phyloP scores from a whole-genome alignment of 495 filamentous ascomycete genomes.

The Rhypophila decipiens region DNA sequence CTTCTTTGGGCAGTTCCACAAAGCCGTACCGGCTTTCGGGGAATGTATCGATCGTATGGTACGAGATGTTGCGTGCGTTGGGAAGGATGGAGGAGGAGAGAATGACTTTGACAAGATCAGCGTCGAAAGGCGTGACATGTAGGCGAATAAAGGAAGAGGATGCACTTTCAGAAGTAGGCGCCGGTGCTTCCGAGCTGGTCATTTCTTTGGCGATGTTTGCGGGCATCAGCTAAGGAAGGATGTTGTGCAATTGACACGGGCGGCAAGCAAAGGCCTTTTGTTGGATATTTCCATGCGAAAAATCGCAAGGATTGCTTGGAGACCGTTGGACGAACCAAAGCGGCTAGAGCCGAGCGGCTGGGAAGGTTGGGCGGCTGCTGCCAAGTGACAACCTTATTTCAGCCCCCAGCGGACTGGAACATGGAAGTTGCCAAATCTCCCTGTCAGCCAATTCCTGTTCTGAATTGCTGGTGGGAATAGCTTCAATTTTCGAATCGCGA shows the following conservation, averaged over 20 bases:
- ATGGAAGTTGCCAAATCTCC: no score
- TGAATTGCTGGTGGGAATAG: no score
- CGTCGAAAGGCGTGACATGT: constrained; percentile 78
- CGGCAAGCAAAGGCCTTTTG: neutral
- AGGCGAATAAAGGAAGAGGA: constrained; percentile 44
- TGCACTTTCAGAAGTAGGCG: constrained; percentile 3
- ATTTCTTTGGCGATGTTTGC: no score
- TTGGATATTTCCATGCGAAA: no score
- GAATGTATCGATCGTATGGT: constrained; percentile 74
- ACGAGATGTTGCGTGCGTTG: constrained; percentile 70
- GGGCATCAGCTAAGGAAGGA: neutral
- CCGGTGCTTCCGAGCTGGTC: constrained; percentile 9
- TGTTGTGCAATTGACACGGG: neutral
- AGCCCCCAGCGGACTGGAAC: no score
- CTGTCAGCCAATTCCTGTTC: no score
- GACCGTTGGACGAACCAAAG: no score
- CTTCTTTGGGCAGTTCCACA: constrained; percentile 69
- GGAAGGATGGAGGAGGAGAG: constrained; percentile 61
- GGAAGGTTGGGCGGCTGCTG: no score
- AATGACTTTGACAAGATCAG: constrained; percentile 60
- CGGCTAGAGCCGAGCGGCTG: no score
- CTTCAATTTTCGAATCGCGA: no score
- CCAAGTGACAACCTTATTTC: no score
- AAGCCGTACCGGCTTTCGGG: constrained; percentile 89
- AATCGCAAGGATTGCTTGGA: no score